Evolutionary conservation across 768 basidiomycete genomes (phyloP).

Genomic region (Pisolithus orientalis): DNA sequence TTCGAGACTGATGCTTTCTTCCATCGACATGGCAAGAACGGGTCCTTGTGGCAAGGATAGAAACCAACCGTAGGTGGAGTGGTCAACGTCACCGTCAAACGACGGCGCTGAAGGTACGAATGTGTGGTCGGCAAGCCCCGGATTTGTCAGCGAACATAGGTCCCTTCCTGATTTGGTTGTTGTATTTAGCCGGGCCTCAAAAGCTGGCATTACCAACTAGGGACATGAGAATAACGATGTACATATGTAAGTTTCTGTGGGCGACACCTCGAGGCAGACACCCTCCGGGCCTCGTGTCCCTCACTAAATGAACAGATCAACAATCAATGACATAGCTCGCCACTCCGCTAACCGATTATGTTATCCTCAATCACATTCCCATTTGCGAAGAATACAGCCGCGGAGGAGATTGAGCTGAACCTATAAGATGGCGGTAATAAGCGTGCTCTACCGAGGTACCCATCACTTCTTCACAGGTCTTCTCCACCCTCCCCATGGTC

Average conservation of each 20-base stretch:
- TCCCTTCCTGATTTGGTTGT: neutral
- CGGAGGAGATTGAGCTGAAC: neutral
- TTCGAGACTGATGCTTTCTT: conserved; percentile 85
- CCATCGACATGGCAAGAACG: conserved; percentile 51
- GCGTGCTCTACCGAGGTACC: neutral
- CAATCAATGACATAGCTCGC: neutral
- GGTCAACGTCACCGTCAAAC: neutral
- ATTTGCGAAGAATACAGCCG: neutral
- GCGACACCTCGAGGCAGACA: conserved; percentile 1
- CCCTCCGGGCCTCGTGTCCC: neutral
- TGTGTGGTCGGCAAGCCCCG: neutral
- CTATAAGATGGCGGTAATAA: neutral
- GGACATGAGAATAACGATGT: neutral
- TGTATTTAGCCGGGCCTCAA: neutral
- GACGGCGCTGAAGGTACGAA: too few relatives aligned
- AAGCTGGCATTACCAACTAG: neutral
- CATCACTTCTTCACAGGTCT: neutral
- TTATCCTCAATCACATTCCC: neutral
- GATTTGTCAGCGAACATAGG: neutral
- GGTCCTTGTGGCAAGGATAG: neutral
- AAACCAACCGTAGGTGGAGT: neutral
- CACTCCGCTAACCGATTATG: conserved; percentile 2
- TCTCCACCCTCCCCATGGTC: neutral
- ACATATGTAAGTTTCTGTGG: too few relatives aligned
- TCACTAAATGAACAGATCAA: too few relatives aligned